Base-by-base conservation (phyloP, 106 monocot species). In the Dioscorea alata region DNA sequence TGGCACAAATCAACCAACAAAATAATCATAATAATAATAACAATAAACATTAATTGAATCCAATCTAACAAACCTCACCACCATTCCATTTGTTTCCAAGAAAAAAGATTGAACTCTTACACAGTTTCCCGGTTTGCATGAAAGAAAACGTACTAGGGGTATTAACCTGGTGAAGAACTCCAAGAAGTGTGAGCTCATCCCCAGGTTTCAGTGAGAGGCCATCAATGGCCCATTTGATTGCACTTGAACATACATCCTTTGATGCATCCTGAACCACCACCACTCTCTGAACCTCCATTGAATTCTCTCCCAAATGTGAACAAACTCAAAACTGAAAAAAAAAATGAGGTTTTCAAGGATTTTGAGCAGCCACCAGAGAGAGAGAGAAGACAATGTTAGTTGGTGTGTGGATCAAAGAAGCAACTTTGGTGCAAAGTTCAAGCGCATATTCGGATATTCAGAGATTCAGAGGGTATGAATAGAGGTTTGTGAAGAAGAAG, bases 221-320 rank as follows among this genome's bases (percentile, higher is more conserved):
- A 58, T 65, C 50, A 4, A 82, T 73, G 68, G 82, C 82, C 82
- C 77, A 82, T 50, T 77, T 77, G 58, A 82, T 70, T 70, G 82
- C 77, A 50, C 69, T 82, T 17, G 60, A 77, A 66, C 67, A 65
- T 64, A 82, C 28, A 16, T 77, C 77, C 70, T 60, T 77, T 22
- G 82, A 82, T 74, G 82, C 82, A 73, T 82, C 77, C 72, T 82
- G 82, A 73, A 82, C 78, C 65, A 82, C 77, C 72, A 82, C 73
- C 75, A 82, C 82, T 73, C 72, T 77, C 64, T 78, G 73, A 63
- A 33, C 23, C 24, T 8, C 75, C 23, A 49, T 33, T 18, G 72
- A 61, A 1, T 12, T 73, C 14, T 19, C 17, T 70, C 59, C 28
- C 20, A 33, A 22, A 28, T 54, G 31, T 42, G 42, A 42, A 42